phyloP scores from a whole-genome alignment of 441 rosid species.

The Corymbia calophylla region DNA sequence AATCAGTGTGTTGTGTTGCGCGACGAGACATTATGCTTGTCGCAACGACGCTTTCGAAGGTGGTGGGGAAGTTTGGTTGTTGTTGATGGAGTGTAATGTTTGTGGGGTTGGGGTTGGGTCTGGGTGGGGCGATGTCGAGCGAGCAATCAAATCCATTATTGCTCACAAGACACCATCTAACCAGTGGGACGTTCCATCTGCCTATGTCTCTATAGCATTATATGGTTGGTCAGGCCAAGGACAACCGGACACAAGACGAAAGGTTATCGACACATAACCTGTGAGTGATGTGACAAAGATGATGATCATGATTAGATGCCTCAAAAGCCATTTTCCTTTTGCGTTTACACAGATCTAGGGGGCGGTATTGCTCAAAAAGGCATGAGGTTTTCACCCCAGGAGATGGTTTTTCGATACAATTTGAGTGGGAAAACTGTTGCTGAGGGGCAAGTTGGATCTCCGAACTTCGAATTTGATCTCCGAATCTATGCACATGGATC shows the following conservation, averaged over 20 bases:
- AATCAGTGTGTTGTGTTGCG: neutral
- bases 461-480: neutral
- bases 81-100: neutral
- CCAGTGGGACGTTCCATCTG: neutral
- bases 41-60: neutral
- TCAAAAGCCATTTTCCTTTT: neutral
- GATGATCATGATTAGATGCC: neutral
- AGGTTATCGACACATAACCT: neutral
- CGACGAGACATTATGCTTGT: neutral
- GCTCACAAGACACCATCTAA: neutral
- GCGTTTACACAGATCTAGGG: neutral
- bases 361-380: neutral
- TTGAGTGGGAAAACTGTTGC: neutral
- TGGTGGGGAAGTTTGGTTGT: neutral
- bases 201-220: neutral
- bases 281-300: neutral
- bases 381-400: neutral
- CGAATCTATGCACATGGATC: neutral
- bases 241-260: neutral
- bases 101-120: neutral
- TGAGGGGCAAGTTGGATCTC: neutral
- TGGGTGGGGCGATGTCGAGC: neutral
- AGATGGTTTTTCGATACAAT: neutral
- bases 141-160: neutral
- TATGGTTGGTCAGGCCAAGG: neutral